phyloP scores from a whole-genome alignment of 2,329 filamentous ascomycete species.

The Claviceps humidiphila region DNA sequence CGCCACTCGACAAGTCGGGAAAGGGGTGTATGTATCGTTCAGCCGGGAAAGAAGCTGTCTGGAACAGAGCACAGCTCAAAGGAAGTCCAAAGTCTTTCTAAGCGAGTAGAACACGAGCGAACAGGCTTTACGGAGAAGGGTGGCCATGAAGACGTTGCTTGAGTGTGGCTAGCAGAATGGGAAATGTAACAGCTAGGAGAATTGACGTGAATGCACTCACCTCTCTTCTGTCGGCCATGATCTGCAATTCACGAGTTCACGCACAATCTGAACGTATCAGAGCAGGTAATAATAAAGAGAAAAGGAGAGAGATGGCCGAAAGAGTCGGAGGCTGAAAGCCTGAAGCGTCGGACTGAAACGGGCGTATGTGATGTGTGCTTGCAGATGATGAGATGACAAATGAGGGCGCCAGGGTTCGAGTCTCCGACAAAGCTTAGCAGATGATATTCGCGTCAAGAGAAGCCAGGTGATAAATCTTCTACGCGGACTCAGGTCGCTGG shows the following conservation, averaged over 20 bases:
- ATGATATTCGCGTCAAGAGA: not conserved
- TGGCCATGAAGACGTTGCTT: not conserved
- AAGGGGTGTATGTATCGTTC: not conserved
- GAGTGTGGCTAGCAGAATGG: not conserved
- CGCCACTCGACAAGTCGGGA: conserved; percentile 4
- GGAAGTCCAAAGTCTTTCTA: not conserved
- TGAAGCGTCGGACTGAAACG: not conserved
- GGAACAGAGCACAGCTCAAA: not conserved
- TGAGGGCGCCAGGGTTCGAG: not conserved
- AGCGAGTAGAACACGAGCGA: not conserved
- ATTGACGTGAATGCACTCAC: conserved; percentile 3
- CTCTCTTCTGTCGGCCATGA: conserved; percentile 5
- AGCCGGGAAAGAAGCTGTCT: not conserved
- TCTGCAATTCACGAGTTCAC: not conserved
- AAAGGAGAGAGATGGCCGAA: not conserved
- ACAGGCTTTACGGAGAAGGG: not conserved
- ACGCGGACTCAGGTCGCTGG: not conserved
- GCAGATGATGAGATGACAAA: not conserved
- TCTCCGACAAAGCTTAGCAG: not conserved
- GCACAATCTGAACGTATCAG: not conserved
- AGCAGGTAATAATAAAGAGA: not conserved
- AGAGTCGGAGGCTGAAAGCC: not conserved
- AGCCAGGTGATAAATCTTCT: not conserved
- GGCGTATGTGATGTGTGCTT: not conserved
- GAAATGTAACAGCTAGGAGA: not conserved